Conservation (phyloP, 768 basidiomycete species). For the Tylopilus sp. region DNA sequence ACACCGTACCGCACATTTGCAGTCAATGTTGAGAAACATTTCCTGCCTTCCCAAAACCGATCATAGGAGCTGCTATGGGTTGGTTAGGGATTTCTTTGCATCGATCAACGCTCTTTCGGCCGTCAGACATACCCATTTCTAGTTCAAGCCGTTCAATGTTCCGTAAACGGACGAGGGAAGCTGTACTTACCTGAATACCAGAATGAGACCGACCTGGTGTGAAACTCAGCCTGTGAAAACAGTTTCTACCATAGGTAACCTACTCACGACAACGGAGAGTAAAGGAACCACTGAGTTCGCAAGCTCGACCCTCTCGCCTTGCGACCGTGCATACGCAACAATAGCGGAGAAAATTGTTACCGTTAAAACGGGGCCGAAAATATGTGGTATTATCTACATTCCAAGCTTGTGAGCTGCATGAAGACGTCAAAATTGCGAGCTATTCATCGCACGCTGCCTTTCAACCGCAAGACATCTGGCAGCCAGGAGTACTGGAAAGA, state of each 20-base stretch:
- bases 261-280: constrained; percentile 84
- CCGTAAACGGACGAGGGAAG: neutral
- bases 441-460: constrained; percentile 65
- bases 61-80: constrained; percentile 73
- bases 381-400: constrained; percentile 60
- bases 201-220: constrained; percentile 75
- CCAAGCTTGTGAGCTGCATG: constrained; percentile 7
- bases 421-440: neutral
- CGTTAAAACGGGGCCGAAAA: constrained; percentile 80
- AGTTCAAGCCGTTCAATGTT: neutral
- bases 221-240: constrained; percentile 1
- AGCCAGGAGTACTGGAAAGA: constrained; percentile 76
- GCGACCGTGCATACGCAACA: constrained; percentile 56
- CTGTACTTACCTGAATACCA: constrained; percentile 71
- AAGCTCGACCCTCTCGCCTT: constrained; percentile 58
- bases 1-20: constrained; percentile 46
- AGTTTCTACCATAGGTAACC: neutral
- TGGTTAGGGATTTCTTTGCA: neutral
- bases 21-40: constrained; percentile 69
- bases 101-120: neutral
- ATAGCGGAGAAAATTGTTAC: constrained; percentile 71
- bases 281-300: constrained; percentile 86
- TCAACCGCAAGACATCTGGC: constrained; percentile 79
- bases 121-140: constrained; percentile 61
- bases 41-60: constrained; percentile 86